Conservation (phyloP, 176 grass and related monocot genomes). For the Juncus effusus region DNA sequence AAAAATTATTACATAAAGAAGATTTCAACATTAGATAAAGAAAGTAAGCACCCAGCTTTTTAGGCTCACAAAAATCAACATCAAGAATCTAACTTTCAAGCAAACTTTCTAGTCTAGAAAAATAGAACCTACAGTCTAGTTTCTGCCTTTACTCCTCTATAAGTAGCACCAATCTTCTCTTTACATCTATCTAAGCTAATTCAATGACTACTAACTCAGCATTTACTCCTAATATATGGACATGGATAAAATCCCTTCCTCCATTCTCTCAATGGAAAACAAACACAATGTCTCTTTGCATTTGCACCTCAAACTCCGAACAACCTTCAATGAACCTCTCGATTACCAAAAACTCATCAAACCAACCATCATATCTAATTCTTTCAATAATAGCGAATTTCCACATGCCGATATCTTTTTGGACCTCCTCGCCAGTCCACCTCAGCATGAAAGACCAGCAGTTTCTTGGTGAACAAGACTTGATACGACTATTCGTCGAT, state of each 20-base stretch:
- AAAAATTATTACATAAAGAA: too few species aligned
- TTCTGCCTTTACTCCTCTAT: slow-evolving; percentile 22
- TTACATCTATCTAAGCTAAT: slow-evolving; percentile 4
- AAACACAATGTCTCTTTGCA: slow-evolving; percentile 56
- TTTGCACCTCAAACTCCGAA: slow-evolving; percentile 46
- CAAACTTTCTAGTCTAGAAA: not conserved
- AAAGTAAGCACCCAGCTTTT: not conserved
- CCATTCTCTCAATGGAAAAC: slow-evolving; percentile 71
- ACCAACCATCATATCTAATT: slow-evolving; percentile 42
- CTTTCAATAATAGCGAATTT: slow-evolving; percentile 74
- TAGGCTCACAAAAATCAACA: slow-evolving; percentile 11
- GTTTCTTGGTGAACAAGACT: slow-evolving; percentile 46
- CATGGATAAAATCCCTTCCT: slow-evolving; percentile 69
- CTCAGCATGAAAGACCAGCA: slow-evolving; percentile 45
- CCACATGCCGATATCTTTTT: slow-evolving; percentile 50
- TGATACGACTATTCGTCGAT: slow-evolving; percentile 46
- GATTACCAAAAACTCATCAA: slow-evolving; percentile 33
- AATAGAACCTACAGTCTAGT: too few species aligned
- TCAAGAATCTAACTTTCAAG: not conserved
- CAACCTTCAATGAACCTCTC: slow-evolving; percentile 57
- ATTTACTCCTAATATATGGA: slow-evolving; percentile 53
- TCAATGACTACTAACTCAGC: slow-evolving; percentile 44
- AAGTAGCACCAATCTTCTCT: slow-evolving; percentile 13
- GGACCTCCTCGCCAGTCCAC: slow-evolving; percentile 68
- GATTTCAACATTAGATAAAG: slow-evolving; percentile 3